phyloP scores from a whole-genome alignment of 2,329 filamentous ascomycete species.

The Talaromyces sp. region DNA sequence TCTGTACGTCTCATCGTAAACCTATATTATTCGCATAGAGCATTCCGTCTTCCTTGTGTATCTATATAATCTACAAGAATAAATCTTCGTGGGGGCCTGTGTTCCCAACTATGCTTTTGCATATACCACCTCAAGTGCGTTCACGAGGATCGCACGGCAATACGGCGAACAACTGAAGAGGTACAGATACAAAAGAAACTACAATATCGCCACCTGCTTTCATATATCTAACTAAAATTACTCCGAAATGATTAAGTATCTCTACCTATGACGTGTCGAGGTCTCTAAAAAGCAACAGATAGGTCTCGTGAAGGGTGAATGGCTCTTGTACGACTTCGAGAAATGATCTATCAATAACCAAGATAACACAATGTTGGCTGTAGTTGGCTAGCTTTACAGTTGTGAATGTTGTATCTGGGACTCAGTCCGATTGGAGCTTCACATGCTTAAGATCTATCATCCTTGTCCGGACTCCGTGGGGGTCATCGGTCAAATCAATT shows the following conservation, averaged over 20 bases:
- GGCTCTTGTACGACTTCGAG: constrained; percentile 11
- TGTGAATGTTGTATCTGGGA: not conserved
- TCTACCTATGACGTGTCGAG: not conserved
- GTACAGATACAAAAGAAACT: constrained; percentile 1
- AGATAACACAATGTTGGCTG: not conserved
- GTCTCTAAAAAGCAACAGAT: not conserved
- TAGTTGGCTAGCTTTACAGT: not conserved
- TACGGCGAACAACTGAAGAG: constrained; percentile 18
- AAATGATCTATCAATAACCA: constrained; percentile 1
- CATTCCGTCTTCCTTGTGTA: not conserved
- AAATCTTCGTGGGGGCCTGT: not conserved
- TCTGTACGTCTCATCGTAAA: not conserved
- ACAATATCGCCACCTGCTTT: not conserved
- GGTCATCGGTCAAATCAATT: constrained; percentile 1
- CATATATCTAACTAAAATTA: not conserved
- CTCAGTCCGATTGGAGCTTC: not conserved
- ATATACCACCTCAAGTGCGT: not conserved
- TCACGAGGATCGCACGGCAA: not conserved
- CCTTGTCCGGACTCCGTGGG: constrained; percentile 5
- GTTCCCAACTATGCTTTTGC: not conserved
- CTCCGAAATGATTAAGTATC: not conserved
- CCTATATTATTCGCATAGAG: too few species aligned
- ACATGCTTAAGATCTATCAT: not conserved
- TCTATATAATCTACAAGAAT: not conserved
- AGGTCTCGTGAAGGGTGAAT: constrained; percentile 6